Conservation (phyloP, 164 flowering plant genomes). For the Amborella trichopoda region DNA sequence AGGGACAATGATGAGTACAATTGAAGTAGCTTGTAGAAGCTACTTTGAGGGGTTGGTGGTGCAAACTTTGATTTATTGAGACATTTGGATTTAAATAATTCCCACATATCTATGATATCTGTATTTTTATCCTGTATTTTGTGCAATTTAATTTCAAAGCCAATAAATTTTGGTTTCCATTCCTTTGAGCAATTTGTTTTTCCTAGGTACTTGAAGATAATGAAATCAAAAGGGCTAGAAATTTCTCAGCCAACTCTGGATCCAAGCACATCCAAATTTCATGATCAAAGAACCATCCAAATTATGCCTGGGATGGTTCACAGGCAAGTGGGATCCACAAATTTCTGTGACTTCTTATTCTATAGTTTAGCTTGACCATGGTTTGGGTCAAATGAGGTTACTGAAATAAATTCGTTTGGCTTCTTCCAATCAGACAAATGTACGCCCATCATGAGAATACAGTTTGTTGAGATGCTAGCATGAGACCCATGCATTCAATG, state of each 20-base stretch:
- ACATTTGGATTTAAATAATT: neutral
- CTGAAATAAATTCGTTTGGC: neutral
- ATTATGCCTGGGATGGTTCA: constrained; percentile 38
- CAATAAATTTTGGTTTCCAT: neutral
- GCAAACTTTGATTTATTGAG: neutral
- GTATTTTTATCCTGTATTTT: neutral
- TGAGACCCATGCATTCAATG: no score
- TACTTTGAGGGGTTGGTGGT: neutral
- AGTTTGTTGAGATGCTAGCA: constrained; percentile 39
- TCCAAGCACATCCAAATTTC: constrained; percentile 48
- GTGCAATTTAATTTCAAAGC: neutral
- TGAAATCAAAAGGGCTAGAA: constrained; percentile 51
- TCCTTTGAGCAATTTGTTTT: constrained; percentile 2
- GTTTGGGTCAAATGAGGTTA: neutral
- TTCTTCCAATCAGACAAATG: constrained; percentile 29
- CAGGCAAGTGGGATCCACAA: constrained; percentile 24
- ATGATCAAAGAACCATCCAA: constrained; percentile 69
- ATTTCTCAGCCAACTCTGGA: constrained; percentile 89
- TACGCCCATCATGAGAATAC: constrained; percentile 31
- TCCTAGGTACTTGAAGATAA: constrained; percentile 19
- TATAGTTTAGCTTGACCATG: neutral
- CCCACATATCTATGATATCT: neutral
- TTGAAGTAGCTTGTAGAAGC: neutral
- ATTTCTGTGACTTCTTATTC: neutral
- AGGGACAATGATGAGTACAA: neutral